Percentiles rank a stretch among this genome's conserved stretches.
Evolutionary conservation across 148 eudicot species (phyloP).

Genomic region (Cornus kousa): DNA sequence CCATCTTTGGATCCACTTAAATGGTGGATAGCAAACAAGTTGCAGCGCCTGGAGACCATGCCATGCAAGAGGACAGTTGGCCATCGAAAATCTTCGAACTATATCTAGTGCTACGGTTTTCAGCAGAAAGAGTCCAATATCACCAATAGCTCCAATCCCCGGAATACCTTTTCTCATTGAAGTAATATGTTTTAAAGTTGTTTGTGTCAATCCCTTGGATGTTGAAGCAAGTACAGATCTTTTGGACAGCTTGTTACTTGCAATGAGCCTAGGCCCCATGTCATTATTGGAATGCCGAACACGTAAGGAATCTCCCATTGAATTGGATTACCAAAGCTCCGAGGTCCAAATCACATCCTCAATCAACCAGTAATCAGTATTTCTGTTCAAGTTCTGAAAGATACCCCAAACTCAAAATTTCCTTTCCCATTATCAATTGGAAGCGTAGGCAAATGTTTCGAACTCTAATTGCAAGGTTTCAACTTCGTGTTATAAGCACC

Average conservation of each 20-base stretch:
- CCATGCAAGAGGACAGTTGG: conserved; percentile 56
- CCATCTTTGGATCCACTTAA: conserved; percentile 63
- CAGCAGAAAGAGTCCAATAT: conserved; percentile 42
- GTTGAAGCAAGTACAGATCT: conserved; percentile 38
- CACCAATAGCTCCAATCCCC: conserved; percentile 33
- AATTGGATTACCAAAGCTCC: conserved; percentile 13
- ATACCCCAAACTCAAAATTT: not conserved
- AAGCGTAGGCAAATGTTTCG: too few species aligned
- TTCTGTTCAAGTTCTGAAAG: not conserved
- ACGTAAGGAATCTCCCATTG: conserved; percentile 36
- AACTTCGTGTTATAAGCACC: not conserved
- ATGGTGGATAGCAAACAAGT: conserved; percentile 46
- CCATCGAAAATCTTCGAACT: conserved; percentile 50
- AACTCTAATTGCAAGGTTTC: not conserved
- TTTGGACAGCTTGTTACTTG: conserved; percentile 23
- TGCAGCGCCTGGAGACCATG: conserved; percentile 58
- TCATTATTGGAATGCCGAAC: conserved; percentile 22
- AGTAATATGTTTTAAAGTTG: conserved; percentile 35
- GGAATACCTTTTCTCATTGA: conserved; percentile 33
- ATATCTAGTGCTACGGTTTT: conserved; percentile 51
- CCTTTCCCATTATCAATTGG: not conserved
- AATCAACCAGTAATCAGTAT: not conserved
- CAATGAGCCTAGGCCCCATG: conserved; percentile 18
- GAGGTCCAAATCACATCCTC: conserved; percentile 14
- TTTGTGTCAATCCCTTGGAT: conserved; percentile 36